A percentile compares a stretch with the other conserved stretches of the same genome.
Evolutionary conservation across 345 rosid genomes (phyloP).

Genomic region (Hypericum androsaemum): DNA sequence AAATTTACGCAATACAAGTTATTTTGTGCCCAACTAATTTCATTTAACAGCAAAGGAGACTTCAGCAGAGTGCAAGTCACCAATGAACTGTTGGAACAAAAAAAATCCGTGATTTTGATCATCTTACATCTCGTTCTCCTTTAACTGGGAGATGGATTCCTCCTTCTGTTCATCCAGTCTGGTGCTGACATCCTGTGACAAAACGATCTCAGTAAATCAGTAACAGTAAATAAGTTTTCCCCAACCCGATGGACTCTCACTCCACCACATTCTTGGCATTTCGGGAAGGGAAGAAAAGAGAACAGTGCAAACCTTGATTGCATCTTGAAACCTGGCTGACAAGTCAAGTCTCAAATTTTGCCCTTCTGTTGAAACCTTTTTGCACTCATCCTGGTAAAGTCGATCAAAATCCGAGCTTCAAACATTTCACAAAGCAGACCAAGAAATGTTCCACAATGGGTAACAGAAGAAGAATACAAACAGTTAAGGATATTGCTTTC

Average conservation of each 20-base stretch:
- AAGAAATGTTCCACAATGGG: not conserved
- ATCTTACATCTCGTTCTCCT: constrained; percentile 91
- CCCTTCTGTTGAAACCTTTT: constrained; percentile 76
- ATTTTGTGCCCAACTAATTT: too few species aligned
- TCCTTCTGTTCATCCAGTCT: constrained; percentile 88
- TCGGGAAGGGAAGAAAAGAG: not conserved
- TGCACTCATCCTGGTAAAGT: constrained; percentile 78
- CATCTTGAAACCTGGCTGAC: constrained; percentile 85
- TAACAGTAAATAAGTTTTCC: not conserved
- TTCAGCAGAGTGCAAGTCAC: not conserved
- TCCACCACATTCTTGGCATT: too few species aligned
- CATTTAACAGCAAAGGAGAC: too few species aligned
- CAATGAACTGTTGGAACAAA: not conserved
- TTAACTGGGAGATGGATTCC: constrained; percentile 68
- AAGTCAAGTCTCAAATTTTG: constrained; percentile 77
- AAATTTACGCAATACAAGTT: too few species aligned
- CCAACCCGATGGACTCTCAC: too few species aligned
- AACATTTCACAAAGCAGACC: not conserved
- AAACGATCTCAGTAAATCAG: constrained; percentile 6
- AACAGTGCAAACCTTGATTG: constrained; percentile 54
- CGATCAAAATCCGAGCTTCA: constrained; percentile 8
- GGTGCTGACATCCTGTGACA: constrained; percentile 68
- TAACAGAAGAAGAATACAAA: constrained; percentile 4
- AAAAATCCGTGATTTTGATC: not conserved
- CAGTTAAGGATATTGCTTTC: constrained; percentile 24